Evolutionary conservation across 2,329 filamentous ascomycete species (phyloP), one percentile per base, ranked within the genome.

Genomic region (Colletotrichum spaethianum): DNA sequence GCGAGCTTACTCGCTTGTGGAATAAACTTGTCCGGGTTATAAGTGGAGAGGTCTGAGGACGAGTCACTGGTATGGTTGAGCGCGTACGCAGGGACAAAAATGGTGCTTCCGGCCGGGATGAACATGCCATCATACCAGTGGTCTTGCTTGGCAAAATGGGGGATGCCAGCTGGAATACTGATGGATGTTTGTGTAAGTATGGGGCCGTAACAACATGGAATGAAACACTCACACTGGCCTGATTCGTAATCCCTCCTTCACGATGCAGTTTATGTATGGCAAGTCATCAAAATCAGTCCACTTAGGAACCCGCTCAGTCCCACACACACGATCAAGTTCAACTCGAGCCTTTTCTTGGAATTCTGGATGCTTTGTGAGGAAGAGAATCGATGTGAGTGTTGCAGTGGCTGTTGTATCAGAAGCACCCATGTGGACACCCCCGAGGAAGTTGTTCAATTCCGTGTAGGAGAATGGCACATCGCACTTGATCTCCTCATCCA

Each of bases 181-280:
- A 16, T 3, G 0, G 2, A 6, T 6, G 16, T 1, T 7, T 7
- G 42, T 16, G 18, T 33, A 2, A 57, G 53, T 20, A 46, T 11
- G 9, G 7, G 12, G 48, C 5, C 3, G 18, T 2, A 28, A 3
- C 26, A 7, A 31, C 5, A 11, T 5, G 26, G 2, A 18, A 20
- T 31, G 0, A 2, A 28, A 8, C 7, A 16, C 68, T 56, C 26
- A 71, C 68, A 81, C 77, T 0, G 84, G 82, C 33, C 83, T 80
- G 83, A 84, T 86, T 1, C 85, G 79, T 40, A 83, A 75, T 4
- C 75, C 75, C 73, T 87, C 85, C 59, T 86, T 85, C 68, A 86
- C 76, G 12, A 82, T 76, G 61, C 79, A 80, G n/a, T 79, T 76
- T 7, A 86, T 76, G 70, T 86, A 86, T 0, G 84, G 84, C 9